Base-by-base conservation (phyloP, 129 eudicot species). In the Saposhnikovia divaricata region DNA sequence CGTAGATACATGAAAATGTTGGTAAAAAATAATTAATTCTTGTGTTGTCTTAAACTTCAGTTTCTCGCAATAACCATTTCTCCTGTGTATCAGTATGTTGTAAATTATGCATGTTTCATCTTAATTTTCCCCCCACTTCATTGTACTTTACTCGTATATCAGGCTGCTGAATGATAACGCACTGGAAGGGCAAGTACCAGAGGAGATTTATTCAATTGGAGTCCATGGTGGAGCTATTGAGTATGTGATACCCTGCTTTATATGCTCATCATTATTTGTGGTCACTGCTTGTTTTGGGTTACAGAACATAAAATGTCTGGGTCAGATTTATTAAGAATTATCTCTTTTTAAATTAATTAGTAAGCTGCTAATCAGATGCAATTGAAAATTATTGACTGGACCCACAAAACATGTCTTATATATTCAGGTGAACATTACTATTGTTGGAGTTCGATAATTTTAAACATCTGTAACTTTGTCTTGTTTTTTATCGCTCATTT, bases 171-270 rank as follows among this genome's bases (percentile, higher is more conserved):
- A 96, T 71, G 91, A 82, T 87, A 96, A 96, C 82, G 79, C 80
- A 81, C 85, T 96, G 80, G 93, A 89, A 84, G 99, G 99, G 69
- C 91, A 78, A 87, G 99, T 96, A 27, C 99, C 99, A 2, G 97
- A 92, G 85, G 91, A 90, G 76, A 90, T 96, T 79, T 92, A 89
- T 82, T 96, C 99, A 13, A 71, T 96, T 83, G 98, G 99, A 68
- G 95, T 96, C 78, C 99, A 92, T 72, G 99, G 99, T 83, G 99
- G 99, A 84, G 87, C 90, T 72, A 92, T 96, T n/a, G 99, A 96
- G 99, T 96, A 92, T 69, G 96, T 87, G 83, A 53, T 42, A 47
- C 2, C 53, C 81, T 51, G 43, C n/a, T 48, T 31, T 31, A 13
- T 27, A 68, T 31, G 31, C 42, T 68, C 69, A n/a, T 61, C 34